Base-by-base conservation (phyloP, 2,329 filamentous ascomycete species). In the Neocucurbitaria cava region DNA sequence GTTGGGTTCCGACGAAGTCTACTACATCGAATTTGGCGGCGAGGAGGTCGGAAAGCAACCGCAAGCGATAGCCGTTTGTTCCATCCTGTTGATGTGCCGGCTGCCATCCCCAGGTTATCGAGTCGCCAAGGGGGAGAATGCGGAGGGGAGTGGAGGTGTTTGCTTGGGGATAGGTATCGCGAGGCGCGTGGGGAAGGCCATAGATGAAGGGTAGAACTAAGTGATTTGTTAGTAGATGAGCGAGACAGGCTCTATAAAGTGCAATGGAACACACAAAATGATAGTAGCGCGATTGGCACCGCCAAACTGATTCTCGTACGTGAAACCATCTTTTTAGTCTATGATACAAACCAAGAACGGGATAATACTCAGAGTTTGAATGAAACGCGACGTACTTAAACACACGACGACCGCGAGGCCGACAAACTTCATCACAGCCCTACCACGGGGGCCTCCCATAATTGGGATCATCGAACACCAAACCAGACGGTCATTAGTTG, bases 11-110 rank as follows among this genome's bases (percentile, higher is more conserved):
- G 33, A 76, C 61, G 58, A 73, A 74, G 35, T 66, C 46, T n/a
- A 70, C 57, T 0, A 61, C 46, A 7, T 40, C 26, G 21, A 64
- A 65, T 10, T 57, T 56, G 9, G 62, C 61, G 10, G 49, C 52
- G 17, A 62, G 40, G 18, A 78, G 69, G 9, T 59, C 33, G 18
- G 59, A 49, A 26, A 62, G 49, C 1, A 78, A 64, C 17, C 63
- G 44, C 3, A 58, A 52, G 24, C 78, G 74, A 51, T 79, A 81
- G 6, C 77, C 77, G 56, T 79, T 57, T 13, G 65, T 79, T 1
- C 70, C 71, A 38, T 56, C 35, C 8, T 54, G 8, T 18, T 38
- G 18, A 65, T 65, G 8, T 30, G 55, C 28, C 36, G 56, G 41
- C 49, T 55, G 43, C 31, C 68, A 76, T 3, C 78, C 78, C 46